These are phyloP conservation scores for Lepidopterella palustris DNA, from an alignment of 495 filamentous ascomycete genomes.

Conservation along the genomic window DNA sequence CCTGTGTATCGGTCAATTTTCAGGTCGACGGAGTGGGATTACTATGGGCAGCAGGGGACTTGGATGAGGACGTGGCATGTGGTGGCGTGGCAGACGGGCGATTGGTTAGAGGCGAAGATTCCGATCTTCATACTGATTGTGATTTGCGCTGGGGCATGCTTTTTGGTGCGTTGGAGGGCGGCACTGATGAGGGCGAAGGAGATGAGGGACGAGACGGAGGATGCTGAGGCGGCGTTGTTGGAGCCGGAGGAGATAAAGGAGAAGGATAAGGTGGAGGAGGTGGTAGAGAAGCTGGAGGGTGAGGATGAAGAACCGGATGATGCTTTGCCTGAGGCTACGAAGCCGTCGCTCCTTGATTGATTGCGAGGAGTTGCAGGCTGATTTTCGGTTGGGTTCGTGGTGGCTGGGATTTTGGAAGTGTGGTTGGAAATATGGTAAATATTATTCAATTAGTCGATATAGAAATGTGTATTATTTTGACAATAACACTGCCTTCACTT, in stretches of 20 bases:
- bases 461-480: no score
- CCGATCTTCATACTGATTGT: conserved; percentile 1
- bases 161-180: conserved; percentile 1
- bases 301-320: neutral
- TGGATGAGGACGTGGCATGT: neutral
- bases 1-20: conserved; percentile 2
- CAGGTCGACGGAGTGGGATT: conserved; percentile 22
- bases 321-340: neutral
- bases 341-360: neutral
- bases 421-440: no score
- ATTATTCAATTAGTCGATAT: no score
- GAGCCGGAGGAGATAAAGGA: neutral
- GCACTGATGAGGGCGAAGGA: neutral
- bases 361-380: no score
- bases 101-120: conserved; percentile 2
- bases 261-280: neutral
- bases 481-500: no score
- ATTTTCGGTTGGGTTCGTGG: no score
- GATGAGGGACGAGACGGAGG: neutral
- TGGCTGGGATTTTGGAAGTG: no score
- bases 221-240: conserved; percentile 14
- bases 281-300: neutral
- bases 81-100: neutral
- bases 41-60: conserved; percentile 18
- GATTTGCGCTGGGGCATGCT: neutral